Base-by-base conservation (phyloP, 2,329 filamentous ascomycete genomes). In the Arachnomyces sp. region DNA sequence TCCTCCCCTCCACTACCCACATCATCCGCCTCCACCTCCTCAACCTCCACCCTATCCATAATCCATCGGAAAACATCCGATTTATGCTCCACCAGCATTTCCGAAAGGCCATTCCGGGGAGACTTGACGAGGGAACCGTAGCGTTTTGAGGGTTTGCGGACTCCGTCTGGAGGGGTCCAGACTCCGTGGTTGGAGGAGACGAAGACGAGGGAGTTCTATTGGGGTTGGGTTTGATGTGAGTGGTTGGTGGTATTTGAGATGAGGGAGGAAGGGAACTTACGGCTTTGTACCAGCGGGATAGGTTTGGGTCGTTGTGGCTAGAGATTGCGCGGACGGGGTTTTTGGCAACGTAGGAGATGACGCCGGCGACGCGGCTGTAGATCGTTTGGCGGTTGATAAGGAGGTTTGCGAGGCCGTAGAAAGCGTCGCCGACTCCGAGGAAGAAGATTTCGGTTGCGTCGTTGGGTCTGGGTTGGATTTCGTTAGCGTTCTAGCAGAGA, bases 371-470 rank as follows among this genome's bases (percentile, higher is more conserved):
- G 33, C 75, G 75, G 6, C 76, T 68, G 53, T 84, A 84, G 52
- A 83, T 50, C 62, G 43, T 71, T 86, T 85, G 79, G 67, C 87
- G 74, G 51, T 82, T 82, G 7, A 82, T 82, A 4, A 96, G 71
- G 4, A 96, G 75, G 42, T 89, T 77, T 43, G 92, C 82, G 35
- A 95, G 77, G 2, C 86, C 88, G 3, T 84, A 71, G 55, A 92
- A 94, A 1, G 92, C 86, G 52, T 87, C 82, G n/a, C 92, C 92
- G 2, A 94, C 79, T 1, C 92, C 90, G 56, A 98, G 73, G 15
- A 98, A 71, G 56, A 94, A 85, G 12, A 96, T 77, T 38, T 90
- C 78, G 4, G 82, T 79, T 0, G 76, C 72, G 2, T 82, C 70
- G 40, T 69, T 75, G 37, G 81, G 80, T 25, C 85, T 72, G 40